Evolutionary conservation across 306 rosid genomes (phyloP).

Genomic region (Biancaea sappan): DNA sequence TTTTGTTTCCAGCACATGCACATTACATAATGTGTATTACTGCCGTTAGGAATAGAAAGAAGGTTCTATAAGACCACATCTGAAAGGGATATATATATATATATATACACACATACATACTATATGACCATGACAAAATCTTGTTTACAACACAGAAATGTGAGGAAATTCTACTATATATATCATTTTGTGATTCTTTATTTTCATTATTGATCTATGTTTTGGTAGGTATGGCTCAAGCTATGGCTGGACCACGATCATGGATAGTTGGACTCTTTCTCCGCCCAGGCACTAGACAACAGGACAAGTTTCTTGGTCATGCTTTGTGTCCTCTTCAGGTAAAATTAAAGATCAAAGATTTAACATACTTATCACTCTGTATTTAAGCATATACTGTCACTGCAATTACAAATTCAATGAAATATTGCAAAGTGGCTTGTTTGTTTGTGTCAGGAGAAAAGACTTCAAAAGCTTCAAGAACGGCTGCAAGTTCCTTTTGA

Average conservation of each 20-base stretch:
- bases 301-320: slow-evolving; percentile 51
- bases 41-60: no score
- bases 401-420: slow-evolving; percentile 5
- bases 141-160: no score
- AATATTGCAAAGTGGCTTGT: slow-evolving; percentile 9
- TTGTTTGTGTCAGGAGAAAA: slow-evolving; percentile 58
- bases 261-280: slow-evolving; percentile 81
- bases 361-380: neutral
- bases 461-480: slow-evolving; percentile 81
- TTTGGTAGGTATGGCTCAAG: slow-evolving; percentile 64
- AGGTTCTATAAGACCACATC: no score
- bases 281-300: slow-evolving; percentile 44
- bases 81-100: no score
- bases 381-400: no score
- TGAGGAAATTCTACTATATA: no score
- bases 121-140: no score
- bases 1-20: no score
- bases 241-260: slow-evolving; percentile 89
- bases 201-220: slow-evolving; percentile 24
- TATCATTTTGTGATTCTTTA: neutral
- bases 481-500: slow-evolving; percentile 72
- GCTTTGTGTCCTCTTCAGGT: slow-evolving; percentile 75
- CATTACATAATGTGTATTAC: no score
- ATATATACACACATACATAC: no score
- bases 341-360: slow-evolving; percentile 24